A percentile compares a stretch with the other conserved stretches of the same genome.
phyloP scores from a whole-genome alignment of 177 flowering plant species.

The Vitis hybrid region DNA sequence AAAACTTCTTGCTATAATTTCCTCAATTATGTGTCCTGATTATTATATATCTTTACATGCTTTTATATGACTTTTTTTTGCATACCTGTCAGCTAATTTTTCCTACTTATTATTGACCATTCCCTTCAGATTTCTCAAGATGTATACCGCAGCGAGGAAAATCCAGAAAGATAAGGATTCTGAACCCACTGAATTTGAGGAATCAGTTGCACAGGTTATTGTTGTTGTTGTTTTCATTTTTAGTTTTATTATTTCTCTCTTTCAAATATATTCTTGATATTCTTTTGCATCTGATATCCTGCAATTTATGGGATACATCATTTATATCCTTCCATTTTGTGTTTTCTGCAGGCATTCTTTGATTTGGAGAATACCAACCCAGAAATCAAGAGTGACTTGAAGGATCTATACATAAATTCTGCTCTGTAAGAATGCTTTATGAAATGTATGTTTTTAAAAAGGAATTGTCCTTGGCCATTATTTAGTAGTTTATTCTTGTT shows the following conservation, averaged over 20 bases:
- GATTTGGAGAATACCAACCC: conserved; percentile 81
- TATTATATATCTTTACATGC: no score
- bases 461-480: neutral
- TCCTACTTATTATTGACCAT: neutral
- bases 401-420: conserved; percentile 77
- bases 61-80: neutral
- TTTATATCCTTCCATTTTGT: neutral
- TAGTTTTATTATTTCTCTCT: conserved; percentile 4
- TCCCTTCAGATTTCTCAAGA: conserved; percentile 21
- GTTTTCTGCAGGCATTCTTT: conserved; percentile 59
- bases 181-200: conserved; percentile 67
- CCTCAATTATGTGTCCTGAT: no score
- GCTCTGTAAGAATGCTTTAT: conserved; percentile 56
- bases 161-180: conserved; percentile 63
- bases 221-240: neutral
- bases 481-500: neutral
- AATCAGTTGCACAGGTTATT: conserved; percentile 58
- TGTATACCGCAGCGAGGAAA: conserved; percentile 59
- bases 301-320: no score
- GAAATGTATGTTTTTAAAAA: neutral
- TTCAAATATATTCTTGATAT: no score
- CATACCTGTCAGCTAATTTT: neutral
- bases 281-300: no score
- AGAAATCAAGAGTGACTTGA: conserved; percentile 85
- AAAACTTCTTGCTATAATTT: no score